phyloP scores from a whole-genome alignment of 345 rosid genomes.

The Linum usitatissimum region DNA sequence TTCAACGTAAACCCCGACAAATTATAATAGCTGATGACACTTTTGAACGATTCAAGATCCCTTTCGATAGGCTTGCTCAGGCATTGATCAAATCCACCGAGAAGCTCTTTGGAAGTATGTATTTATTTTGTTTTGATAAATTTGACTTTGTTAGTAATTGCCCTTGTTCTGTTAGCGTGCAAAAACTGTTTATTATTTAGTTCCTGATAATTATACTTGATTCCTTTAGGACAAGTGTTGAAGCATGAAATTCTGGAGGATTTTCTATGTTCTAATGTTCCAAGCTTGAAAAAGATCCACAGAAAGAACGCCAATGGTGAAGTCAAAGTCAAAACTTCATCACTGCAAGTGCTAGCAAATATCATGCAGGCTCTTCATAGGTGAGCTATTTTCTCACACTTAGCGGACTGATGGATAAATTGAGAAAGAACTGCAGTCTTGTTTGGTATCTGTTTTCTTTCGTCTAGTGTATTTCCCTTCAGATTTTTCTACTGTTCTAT shows the following conservation, averaged over 20 bases:
- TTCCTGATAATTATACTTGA: neutral
- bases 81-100: conserved; percentile 72
- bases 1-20: conserved; percentile 74
- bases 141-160: neutral
- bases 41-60: conserved; percentile 66
- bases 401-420: neutral
- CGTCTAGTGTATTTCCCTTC: neutral
- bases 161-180: conserved; percentile 9
- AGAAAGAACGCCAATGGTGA: conserved; percentile 33
- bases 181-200: neutral
- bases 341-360: conserved; percentile 47
- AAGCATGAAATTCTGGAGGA: conserved; percentile 64
- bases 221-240: conserved; percentile 60
- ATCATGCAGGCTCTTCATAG: conserved; percentile 63
- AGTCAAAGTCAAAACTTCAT: conserved; percentile 31
- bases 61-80: conserved; percentile 52
- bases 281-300: conserved; percentile 66
- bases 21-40: conserved; percentile 83
- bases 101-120: conserved; percentile 91
- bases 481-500: neutral
- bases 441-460: neutral
- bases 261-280: conserved; percentile 52
- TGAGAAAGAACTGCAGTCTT: neutral
- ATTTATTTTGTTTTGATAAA: conserved; percentile 7
- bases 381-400: conserved; percentile 25